phyloP scores from a whole-genome alignment of 2,329 filamentous ascomycete species.

The Colletotrichum abscissum region DNA sequence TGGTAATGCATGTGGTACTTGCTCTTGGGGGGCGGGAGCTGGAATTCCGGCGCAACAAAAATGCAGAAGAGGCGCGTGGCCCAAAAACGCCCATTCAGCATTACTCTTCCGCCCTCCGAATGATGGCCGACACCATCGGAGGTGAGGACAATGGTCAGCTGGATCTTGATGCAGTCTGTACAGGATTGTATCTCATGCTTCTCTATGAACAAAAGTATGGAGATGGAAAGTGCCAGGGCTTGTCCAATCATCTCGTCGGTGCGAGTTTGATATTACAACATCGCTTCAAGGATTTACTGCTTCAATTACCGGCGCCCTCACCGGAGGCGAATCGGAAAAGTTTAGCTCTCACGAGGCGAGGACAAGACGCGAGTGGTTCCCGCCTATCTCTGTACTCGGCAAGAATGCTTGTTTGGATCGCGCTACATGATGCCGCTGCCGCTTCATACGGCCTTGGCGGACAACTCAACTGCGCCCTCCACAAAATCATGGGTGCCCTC shows the following conservation, averaged over 20 bases:
- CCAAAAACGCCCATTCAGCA: constrained; percentile 40
- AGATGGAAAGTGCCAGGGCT: constrained; percentile 44
- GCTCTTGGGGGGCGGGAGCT: constrained; percentile 46
- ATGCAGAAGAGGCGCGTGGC: constrained; percentile 9
- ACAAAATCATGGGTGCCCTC: constrained; percentile 34
- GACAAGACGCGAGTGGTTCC: constrained; percentile 10
- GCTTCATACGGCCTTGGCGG: constrained; percentile 47
- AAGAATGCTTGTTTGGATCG: constrained; percentile 47
- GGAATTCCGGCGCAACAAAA: constrained; percentile 39
- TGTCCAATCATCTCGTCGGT: constrained; percentile 46
- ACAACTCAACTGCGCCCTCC: constrained; percentile 43
- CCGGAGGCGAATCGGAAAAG: constrained; percentile 31
- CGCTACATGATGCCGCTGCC: constrained; percentile 44
- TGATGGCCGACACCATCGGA: constrained; percentile 44
- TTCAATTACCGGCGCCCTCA: constrained; percentile 27
- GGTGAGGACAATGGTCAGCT: constrained; percentile 36
- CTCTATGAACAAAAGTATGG: constrained; percentile 51
- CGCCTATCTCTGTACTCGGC: constrained; percentile 46
- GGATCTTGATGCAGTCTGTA: constrained; percentile 45
- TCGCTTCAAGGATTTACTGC: constrained; percentile 35
- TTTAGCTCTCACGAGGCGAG: constrained; percentile 12
- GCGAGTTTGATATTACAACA: constrained; percentile 45
- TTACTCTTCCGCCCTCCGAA: constrained; percentile 45
- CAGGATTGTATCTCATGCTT: constrained; percentile 49
- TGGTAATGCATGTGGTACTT: constrained; percentile 50